A percentile compares a stretch with the other conserved stretches of the same genome.
phyloP scores from a whole-genome alignment of 805 yeast species.

The Debaryomyces castellii region DNA sequence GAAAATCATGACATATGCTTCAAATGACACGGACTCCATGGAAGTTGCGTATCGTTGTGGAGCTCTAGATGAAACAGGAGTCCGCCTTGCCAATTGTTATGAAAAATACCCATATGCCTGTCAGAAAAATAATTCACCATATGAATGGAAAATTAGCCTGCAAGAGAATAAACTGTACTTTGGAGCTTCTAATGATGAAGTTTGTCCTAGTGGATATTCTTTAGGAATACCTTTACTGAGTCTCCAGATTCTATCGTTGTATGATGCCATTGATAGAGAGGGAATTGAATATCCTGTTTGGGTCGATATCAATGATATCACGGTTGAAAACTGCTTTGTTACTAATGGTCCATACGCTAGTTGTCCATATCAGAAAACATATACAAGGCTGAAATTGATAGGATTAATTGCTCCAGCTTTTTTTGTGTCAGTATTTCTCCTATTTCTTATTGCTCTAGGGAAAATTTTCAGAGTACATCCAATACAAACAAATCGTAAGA shows the following conservation, averaged over 20 bases:
- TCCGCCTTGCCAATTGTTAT: constrained; percentile 71
- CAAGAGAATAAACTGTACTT: constrained; percentile 42
- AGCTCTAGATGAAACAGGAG: constrained; percentile 43
- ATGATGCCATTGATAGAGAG: constrained; percentile 24
- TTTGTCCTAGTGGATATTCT: constrained; percentile 35
- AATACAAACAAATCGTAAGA: constrained; percentile 64
- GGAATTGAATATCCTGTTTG: constrained; percentile 49
- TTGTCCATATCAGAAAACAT: constrained; percentile 72
- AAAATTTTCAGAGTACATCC: constrained; percentile 61
- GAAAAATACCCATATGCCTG: constrained; percentile 55
- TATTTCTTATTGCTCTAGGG: constrained; percentile 52
- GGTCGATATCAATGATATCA: constrained; percentile 81
- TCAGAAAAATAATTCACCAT: constrained; percentile 35
- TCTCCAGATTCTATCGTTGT: constrained; percentile 30
- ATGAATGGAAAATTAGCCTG: constrained; percentile 43
- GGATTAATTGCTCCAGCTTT: constrained; percentile 68
- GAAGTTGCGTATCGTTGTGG: constrained; percentile 42
- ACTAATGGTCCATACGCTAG: constrained; percentile 72
- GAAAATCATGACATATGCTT: background rate
- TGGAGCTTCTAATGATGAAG: constrained; percentile 32
- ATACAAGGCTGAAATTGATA: constrained; percentile 56
- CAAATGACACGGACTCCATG: background rate
- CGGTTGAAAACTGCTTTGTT: constrained; percentile 79
- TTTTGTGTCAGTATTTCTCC: constrained; percentile 52
- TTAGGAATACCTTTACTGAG: constrained; percentile 36